These are phyloP conservation scores for Leccinum barrowsii DNA, from an alignment of 768 basidiomycete genomes.

Conservation along the genomic window DNA sequence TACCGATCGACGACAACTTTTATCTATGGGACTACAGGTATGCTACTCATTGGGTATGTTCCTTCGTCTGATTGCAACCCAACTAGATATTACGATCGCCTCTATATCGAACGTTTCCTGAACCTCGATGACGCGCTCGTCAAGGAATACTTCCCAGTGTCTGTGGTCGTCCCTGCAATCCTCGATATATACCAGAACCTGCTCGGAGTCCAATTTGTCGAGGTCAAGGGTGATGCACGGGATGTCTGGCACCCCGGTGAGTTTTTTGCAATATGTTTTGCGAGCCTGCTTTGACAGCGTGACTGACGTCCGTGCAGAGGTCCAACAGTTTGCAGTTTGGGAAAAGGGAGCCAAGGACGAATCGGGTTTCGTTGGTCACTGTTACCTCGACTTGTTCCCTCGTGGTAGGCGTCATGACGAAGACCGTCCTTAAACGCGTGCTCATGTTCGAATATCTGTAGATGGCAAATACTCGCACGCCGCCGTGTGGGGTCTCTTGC, in stretches of 20 bases:
- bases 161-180: slow-evolving; percentile 74
- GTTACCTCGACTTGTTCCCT: slow-evolving; percentile 84
- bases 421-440: neutral
- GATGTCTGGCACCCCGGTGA: slow-evolving; percentile 78
- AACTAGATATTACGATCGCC: slow-evolving; percentile 20
- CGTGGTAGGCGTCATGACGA: slow-evolving; percentile 43
- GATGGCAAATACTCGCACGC: slow-evolving; percentile 80
- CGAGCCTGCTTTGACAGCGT: too few species aligned
- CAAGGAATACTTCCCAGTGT: slow-evolving; percentile 87
- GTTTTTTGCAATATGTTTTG: slow-evolving; percentile 2
- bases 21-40: slow-evolving; percentile 86
- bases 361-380: slow-evolving; percentile 74
- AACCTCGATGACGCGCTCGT: slow-evolving; percentile 69
- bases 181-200: slow-evolving; percentile 77
- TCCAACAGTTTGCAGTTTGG: slow-evolving; percentile 82
- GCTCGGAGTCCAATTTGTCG: slow-evolving; percentile 64
- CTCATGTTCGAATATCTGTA: slow-evolving; percentile 20
- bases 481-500: slow-evolving; percentile 72
- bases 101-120: slow-evolving; percentile 58
- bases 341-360: slow-evolving; percentile 68
- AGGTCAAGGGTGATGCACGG: slow-evolving; percentile 48
- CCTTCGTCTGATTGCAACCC: neutral
- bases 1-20: slow-evolving; percentile 58
- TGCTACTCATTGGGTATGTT: neutral
- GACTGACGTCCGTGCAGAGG: slow-evolving; percentile 45